Evolutionary conservation across 371 early-diverging fungal genomes (phyloP), one percentile per base, ranked within the genome.

Genomic region (Gilbertella persicaria): DNA sequence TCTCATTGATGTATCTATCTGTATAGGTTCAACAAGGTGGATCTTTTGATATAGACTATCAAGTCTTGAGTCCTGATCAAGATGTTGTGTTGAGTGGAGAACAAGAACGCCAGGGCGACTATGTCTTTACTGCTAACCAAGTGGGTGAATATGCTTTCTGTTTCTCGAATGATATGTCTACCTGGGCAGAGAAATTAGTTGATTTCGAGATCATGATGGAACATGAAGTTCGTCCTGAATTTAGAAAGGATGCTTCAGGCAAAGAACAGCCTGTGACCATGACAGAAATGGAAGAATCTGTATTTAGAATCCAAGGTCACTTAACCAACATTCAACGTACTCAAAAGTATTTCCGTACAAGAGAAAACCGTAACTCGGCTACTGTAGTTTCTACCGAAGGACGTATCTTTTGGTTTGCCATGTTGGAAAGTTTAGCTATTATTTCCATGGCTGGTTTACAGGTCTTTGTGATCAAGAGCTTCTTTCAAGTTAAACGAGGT

Each of bases 101-200:
- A 53, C 83, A 85, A 45, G 92, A 94, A 69, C 88, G 90, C 44
- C 94, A 95, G 67, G 93, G 90, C 47, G 96, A 97, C 78, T 92
- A 74, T 71, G 90, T 93, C 25, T 90, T 97, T 68, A 83, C 90
- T 2, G 90, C 91, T 4, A 82, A 83, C 26, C 64, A 80, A 25
- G 75, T 77, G 13, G 97, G 97, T 48, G 97, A 97, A 66, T 91
- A 92, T 70, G 70, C 89, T 12, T 92, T 93, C 79, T 95, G 96
- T 80, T 97, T 97, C 82, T 85, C 84, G 55, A 97, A 97, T 67
- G 79, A 79, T 35, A 87, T 90, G 82, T 87, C 93, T 28, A 89
- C 93, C 12, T 92, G 90, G 73, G 87, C 89, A 25, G 91, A 93
- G 51, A 97, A 97, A 66, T 66, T 87, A 19, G 78, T 96, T 30